These are phyloP conservation scores for Aspergillus felis DNA, from an alignment of 2,329 filamentous ascomycete genomes.

Conservation along the genomic window DNA sequence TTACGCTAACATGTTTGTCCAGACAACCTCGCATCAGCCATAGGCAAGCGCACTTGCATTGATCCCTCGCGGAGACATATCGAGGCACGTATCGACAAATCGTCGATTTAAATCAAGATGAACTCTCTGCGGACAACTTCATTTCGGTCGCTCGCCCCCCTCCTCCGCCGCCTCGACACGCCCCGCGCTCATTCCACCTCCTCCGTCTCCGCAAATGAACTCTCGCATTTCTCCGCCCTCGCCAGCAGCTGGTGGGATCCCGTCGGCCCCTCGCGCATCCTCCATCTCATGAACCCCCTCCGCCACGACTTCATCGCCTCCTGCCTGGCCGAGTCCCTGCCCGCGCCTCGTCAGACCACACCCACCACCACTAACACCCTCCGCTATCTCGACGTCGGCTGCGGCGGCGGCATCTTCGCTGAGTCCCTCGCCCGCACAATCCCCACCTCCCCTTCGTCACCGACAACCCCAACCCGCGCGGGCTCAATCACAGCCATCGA, in stretches of 20 bases:
- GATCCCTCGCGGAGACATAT: neutral
- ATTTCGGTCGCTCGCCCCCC: constrained; percentile 2
- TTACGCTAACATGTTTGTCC: neutral
- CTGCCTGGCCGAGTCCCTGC: constrained; percentile 60
- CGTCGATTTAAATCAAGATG: constrained; percentile 3
- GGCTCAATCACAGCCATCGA: constrained; percentile 44
- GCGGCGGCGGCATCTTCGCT: constrained; percentile 94
- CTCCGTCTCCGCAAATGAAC: constrained; percentile 81
- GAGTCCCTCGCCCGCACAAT: constrained; percentile 55
- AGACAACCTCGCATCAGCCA: neutral
- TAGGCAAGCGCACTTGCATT: too few species aligned
- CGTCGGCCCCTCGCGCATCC: constrained; percentile 81
- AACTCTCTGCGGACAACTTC: constrained; percentile 5
- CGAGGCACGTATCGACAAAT: neutral
- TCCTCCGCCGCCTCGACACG: constrained; percentile 2
- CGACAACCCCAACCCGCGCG: constrained; percentile 34
- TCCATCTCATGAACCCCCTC: constrained; percentile 97
- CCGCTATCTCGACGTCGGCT: constrained; percentile 85
- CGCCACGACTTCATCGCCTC: constrained; percentile 84
- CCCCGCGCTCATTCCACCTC: constrained; percentile 43
- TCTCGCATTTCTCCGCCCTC: constrained; percentile 91
- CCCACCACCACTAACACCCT: constrained; percentile 22
- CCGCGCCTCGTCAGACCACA: constrained; percentile 29
- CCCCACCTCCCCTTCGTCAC: constrained; percentile 16
- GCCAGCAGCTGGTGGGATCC: constrained; percentile 97